Evolutionary conservation across 805 yeast species (phyloP), one percentile per base, ranked within the genome.

Genomic region (Yarrowia sp.): DNA sequence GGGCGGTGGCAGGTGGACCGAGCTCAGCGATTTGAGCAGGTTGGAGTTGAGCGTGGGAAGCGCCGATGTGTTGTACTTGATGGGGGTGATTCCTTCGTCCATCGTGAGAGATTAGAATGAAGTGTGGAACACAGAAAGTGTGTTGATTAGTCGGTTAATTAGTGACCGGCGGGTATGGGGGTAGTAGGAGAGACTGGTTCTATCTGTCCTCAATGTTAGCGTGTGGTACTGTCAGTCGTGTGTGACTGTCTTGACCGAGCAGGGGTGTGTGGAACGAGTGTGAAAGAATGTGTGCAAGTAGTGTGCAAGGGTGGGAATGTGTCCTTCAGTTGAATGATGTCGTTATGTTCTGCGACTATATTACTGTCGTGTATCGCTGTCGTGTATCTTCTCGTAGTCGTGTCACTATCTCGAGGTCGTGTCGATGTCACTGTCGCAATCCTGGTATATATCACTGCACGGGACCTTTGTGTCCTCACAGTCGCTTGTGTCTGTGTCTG

Each of bases 1-100:
- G 2, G 82, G 82, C 10, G 82, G 82, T 7, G 82, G 82, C 35
- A 80, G 75, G 64, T 80, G 81, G 41, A 80, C 81, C 38, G 82
- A 79, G 22, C 78, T 76, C 70, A 80, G 70, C 26, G 82, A 79
- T 72, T 77, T 79, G 68, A 79, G 72, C 66, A 79, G 73, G 74
- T 75, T 72, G 16, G 73, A 69, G 55, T 71, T 68, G 40, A 71
- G 56, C 19, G 69, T 63, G 15, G 58, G 68, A 50, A 65, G 61
- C 15, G 68, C 68, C 52, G 68, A 65, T 41, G 59, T 43, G 67
- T 63, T 63, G 56, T 63, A 48, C 40, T 63, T 63, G 56, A 49
- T 63, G 56, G 67, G 67, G 45, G 67, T 63, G 36, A 63, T 63
- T 10, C 67, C 67, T 41, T 63, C 67, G 56, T 63, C 56, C 65